phyloP scores from a whole-genome alignment of 805 yeast species.

The Barnettozyma wickerhamii region DNA sequence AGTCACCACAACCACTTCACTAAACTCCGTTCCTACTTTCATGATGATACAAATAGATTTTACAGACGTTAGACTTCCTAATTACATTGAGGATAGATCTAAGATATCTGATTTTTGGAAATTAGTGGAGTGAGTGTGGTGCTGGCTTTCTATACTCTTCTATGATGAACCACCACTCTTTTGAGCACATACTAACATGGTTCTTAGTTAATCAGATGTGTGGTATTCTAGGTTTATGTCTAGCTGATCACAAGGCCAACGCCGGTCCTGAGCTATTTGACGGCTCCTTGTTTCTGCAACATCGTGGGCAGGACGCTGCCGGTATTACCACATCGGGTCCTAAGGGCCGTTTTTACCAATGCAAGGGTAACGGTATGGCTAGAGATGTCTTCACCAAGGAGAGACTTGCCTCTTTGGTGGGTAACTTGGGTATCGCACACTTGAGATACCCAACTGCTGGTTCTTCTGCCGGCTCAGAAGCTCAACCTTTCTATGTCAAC shows the following conservation, averaged over 20 bases:
- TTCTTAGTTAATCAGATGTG: constrained; percentile 74
- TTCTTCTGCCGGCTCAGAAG: constrained; percentile 90
- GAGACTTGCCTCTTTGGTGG: constrained; percentile 75
- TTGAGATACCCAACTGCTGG: constrained; percentile 98
- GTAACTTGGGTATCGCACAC: constrained; percentile 95
- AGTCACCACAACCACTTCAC: no score
- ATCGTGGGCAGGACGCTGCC: constrained; percentile 99
- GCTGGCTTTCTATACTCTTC: no score
- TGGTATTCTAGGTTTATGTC: constrained; percentile 86
- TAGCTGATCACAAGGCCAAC: constrained; percentile 64
- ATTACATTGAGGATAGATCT: constrained; percentile 25
- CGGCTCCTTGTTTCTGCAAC: constrained; percentile 89
- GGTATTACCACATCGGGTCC: constrained; percentile 96
- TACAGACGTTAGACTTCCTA: constrained; percentile 32
- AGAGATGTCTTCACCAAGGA: constrained; percentile 89
- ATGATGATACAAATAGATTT: constrained; percentile 14
- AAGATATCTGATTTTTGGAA: constrained; percentile 15
- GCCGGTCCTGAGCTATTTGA: constrained; percentile 92
- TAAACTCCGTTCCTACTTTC: no score
- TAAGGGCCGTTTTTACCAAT: constrained; percentile 90
- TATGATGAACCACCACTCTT: no score
- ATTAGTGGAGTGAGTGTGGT: no score
- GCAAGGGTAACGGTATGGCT: constrained; percentile 99
- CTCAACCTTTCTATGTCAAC: constrained; percentile 97
- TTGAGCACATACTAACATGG: no score